Evolutionary conservation across 2,329 filamentous ascomycete species (phyloP).

Genomic region (Ophiostoma ips): DNA sequence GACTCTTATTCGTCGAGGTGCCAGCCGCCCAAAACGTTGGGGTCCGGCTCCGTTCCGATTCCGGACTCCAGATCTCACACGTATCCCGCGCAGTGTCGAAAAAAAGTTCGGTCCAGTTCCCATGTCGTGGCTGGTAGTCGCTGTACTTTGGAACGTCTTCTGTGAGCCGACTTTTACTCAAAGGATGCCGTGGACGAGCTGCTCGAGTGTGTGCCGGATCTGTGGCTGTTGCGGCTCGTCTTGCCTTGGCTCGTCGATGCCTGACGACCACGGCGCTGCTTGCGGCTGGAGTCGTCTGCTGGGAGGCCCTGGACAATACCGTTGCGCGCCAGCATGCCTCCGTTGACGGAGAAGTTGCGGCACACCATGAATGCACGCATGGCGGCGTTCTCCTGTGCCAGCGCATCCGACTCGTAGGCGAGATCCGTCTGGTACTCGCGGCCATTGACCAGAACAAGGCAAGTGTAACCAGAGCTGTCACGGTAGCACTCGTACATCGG

Average conservation of each 20-base stretch:
- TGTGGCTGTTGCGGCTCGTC: conserved; percentile 31
- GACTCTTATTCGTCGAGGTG: not conserved
- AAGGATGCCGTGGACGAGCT: conserved; percentile 48
- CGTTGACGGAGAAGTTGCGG: conserved; percentile 92
- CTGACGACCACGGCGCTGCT: conserved; percentile 35
- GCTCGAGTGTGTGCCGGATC: conserved; percentile 45
- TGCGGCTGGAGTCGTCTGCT: conserved; percentile 35
- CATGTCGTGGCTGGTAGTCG: not conserved
- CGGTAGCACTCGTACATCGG: conserved; percentile 76
- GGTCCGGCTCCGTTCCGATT: not conserved
- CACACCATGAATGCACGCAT: conserved; percentile 97
- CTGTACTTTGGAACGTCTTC: not conserved
- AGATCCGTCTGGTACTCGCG: conserved; percentile 90
- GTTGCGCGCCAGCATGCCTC: conserved; percentile 69
- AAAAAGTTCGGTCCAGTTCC: not conserved
- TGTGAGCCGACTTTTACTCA: conserved; percentile 25
- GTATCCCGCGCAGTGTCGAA: not conserved
- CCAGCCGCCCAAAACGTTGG: not conserved
- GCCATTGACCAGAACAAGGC: conserved; percentile 88
- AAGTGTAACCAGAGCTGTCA: conserved; percentile 64
- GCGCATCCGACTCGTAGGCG: conserved; percentile 63
- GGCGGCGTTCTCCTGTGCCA: conserved; percentile 85
- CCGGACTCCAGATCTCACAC: not conserved
- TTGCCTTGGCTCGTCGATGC: conserved; percentile 27
- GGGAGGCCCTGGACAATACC: conserved; percentile 55